Evolutionary conservation across 2,329 filamentous ascomycete genomes (phyloP).

Genomic region (Helicocarpus griseus): DNA sequence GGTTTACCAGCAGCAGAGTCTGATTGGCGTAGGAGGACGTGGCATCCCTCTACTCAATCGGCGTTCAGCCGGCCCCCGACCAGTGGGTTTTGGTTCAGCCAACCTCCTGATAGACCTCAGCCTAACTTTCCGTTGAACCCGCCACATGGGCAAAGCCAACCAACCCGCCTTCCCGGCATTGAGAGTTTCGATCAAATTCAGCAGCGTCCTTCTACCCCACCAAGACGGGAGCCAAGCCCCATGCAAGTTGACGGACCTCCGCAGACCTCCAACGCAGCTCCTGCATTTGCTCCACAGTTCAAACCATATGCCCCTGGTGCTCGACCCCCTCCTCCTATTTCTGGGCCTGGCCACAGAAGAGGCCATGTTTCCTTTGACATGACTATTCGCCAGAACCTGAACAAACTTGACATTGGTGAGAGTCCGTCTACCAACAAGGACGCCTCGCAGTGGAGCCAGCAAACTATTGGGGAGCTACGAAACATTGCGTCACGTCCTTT

Average conservation of each 20-base stretch:
- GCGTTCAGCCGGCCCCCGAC: slow-evolving; percentile 55
- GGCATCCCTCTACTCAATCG: slow-evolving; percentile 67
- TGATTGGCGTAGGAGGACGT: slow-evolving; percentile 74
- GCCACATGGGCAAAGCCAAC: slow-evolving; percentile 38
- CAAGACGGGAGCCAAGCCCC: slow-evolving; percentile 58
- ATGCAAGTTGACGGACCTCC: slow-evolving; percentile 59
- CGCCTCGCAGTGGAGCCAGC: slow-evolving; percentile 34
- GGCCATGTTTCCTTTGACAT: slow-evolving; percentile 42
- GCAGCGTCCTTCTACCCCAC: slow-evolving; percentile 52
- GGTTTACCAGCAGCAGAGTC: slow-evolving; percentile 49
- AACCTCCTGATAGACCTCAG: slow-evolving; percentile 56
- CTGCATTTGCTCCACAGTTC: slow-evolving; percentile 26
- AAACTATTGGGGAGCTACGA: slow-evolving; percentile 34
- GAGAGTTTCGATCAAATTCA: slow-evolving; percentile 79
- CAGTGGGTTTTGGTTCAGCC: slow-evolving; percentile 65
- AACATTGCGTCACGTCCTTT: slow-evolving; percentile 27
- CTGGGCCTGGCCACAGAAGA: slow-evolving; percentile 35
- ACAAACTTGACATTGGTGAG: slow-evolving; percentile 33
- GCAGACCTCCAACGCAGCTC: slow-evolving; percentile 11
- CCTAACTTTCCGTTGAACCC: slow-evolving; percentile 45
- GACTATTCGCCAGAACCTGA: slow-evolving; percentile 35
- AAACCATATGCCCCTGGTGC: slow-evolving; percentile 22
- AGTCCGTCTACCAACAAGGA: slow-evolving; percentile 25
- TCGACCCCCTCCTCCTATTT: slow-evolving; percentile 32
- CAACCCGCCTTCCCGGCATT: slow-evolving; percentile 71